A percentile compares a stretch with the other conserved stretches of the same genome.
Evolutionary conservation across 2,329 filamentous ascomycete species (phyloP).

Genomic region (Fusarium secorum): DNA sequence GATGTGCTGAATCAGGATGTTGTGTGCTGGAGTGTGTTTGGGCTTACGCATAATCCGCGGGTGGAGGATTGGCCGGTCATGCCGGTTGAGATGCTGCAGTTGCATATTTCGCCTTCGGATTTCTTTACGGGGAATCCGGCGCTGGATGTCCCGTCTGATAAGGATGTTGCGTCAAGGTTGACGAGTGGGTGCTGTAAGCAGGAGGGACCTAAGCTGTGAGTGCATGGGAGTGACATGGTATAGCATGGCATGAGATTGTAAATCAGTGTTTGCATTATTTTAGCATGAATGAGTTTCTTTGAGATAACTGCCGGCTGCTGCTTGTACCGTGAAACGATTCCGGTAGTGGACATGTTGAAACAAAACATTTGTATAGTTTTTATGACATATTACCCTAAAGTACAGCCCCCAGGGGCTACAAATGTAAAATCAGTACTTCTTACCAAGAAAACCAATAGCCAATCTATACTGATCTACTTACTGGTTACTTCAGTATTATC

Average conservation of each 20-base stretch:
- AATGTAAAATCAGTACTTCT: too few species aligned
- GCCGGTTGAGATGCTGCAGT: constrained; percentile 13
- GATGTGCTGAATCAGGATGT: constrained; percentile 17
- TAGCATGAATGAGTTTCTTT: background rate
- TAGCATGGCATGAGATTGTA: background rate
- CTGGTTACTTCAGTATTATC: too few species aligned
- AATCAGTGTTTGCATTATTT: background rate
- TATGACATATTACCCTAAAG: background rate
- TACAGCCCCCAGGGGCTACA: too few species aligned
- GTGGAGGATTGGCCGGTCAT: constrained; percentile 13
- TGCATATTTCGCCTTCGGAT: constrained; percentile 8
- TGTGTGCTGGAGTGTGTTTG: constrained; percentile 15
- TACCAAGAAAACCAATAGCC: too few species aligned
- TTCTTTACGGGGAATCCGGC: constrained; percentile 7
- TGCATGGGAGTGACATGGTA: too few species aligned
- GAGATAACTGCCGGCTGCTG: background rate
- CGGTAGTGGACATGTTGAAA: accelerated
- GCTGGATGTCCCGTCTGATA: constrained; percentile 10
- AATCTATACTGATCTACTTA: too few species aligned
- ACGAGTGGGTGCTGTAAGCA: constrained; percentile 7
- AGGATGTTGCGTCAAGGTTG: constrained; percentile 8
- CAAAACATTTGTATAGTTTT: background rate
- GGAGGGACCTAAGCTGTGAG: background rate
- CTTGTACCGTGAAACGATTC: background rate
- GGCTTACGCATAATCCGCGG: constrained; percentile 3